phyloP scores from a whole-genome alignment of 108 stramenopile genomes.

The Aurantiochytrium sp. region DNA sequence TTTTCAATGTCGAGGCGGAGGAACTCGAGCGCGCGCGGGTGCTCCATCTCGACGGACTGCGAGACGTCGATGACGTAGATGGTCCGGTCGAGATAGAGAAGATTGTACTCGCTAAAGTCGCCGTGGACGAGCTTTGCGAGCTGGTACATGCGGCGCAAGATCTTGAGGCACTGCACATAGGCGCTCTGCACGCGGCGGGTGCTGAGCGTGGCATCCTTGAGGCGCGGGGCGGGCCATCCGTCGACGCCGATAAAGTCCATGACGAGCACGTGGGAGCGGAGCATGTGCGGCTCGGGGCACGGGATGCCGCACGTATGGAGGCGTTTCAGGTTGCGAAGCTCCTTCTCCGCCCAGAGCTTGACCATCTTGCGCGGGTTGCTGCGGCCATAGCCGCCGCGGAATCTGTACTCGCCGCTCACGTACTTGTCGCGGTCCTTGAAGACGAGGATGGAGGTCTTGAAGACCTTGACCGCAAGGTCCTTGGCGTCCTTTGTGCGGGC shows the following conservation, averaged over 20 bases:
- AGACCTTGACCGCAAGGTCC: constrained; percentile 95
- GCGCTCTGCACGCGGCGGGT: constrained; percentile 69
- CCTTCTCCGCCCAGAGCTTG: constrained; percentile 98
- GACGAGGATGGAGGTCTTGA: constrained; percentile 95
- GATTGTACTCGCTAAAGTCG: constrained; percentile 82
- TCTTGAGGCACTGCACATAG: constrained; percentile 75
- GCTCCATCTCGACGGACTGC: constrained; percentile 91
- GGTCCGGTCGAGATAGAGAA: constrained; percentile 83
- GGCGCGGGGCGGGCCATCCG: constrained; percentile 90
- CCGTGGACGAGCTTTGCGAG: constrained; percentile 82
- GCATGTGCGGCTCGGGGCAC: constrained; percentile 76
- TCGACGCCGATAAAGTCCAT: constrained; percentile 94
- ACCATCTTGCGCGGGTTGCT: constrained; percentile 99
- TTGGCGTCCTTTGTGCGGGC: constrained; percentile 66
- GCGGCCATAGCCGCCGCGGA: constrained; percentile 88
- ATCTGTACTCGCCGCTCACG: constrained; percentile 94
- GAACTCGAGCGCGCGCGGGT: constrained; percentile 92
- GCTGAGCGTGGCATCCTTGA: constrained; percentile 76
- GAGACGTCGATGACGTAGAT: constrained; percentile 93
- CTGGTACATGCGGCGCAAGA: constrained; percentile 81
- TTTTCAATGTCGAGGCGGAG: constrained; percentile 88
- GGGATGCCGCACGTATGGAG: constrained; percentile 77
- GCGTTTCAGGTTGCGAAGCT: constrained; percentile 90
- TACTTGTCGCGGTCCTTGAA: constrained; percentile 99
- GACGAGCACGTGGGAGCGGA: constrained; percentile 86